Base-by-base conservation (phyloP, 1,284 basidiomycete genomes). In the Blastosporella zonata region DNA sequence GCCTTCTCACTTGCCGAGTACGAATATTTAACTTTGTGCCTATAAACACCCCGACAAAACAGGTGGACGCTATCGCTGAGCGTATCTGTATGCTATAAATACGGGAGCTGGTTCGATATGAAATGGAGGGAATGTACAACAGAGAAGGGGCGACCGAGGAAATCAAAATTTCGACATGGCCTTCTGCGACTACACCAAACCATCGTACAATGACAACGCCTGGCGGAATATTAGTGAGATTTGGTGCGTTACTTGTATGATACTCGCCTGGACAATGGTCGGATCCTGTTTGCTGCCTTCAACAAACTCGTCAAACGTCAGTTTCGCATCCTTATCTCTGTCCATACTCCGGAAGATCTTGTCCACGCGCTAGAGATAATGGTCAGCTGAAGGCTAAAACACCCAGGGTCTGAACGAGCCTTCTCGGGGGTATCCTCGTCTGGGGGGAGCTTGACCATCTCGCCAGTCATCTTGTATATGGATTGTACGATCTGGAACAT, bases 351-450 rank as follows among this genome's bases (percentile, higher is more conserved):
- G 77, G 74, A 96, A 96, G 56, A 96, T 95, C 77, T 97, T 97
- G 73, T 96, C 91, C 51, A 97, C 94, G 31, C 94, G 86, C 93
- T 96, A 61, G 5, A 25, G 17, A 50, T 10, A 21, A 17, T 33
- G 31, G 47, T 12, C 20, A 15, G 12, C 15, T 28, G 37, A 49
- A 47, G 36, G 23, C 46, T n/a, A n/a, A 41, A 47, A 28, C 39
- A 34, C 28, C 23, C 22, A 17, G 35, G 69, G 41, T 56, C 13
- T 17, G 15, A 18, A 46, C 50, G 15, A 36, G 87, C 94, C 88
- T 99, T 99, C 71, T 98, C 94, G 1, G 97, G 97, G 15, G 97
- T 99, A 72, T 99, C 94, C 71, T 99, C 97, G 67, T 99, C 97
- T 42, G 87, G 78, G 13, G 97, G 96, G 21, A 99, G 81, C 67